Evolutionary conservation across 139 green algal genomes (phyloP).

Genomic region (Chlamydomonas eustigma): DNA sequence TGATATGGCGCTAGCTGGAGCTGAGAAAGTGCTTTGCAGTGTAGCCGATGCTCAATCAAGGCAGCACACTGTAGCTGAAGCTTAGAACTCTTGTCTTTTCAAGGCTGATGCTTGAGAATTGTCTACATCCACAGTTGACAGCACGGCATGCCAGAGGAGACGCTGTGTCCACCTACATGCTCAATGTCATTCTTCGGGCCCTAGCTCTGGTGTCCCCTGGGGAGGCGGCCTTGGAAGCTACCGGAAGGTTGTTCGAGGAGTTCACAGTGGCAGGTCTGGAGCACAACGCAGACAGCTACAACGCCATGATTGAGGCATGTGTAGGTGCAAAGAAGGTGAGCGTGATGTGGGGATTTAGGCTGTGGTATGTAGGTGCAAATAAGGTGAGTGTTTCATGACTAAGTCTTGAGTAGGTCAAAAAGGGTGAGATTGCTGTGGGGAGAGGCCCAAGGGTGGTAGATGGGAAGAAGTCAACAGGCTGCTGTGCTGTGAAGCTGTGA

Average conservation of each 20-base stretch:
- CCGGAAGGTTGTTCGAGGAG: constrained; percentile 22
- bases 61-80: too few species aligned
- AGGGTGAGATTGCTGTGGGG: neutral
- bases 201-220: constrained; percentile 1
- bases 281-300: constrained; percentile 13
- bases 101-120: too few species aligned
- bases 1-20: too few species aligned
- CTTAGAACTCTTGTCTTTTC: too few species aligned
- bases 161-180: constrained; percentile 6
- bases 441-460: neutral
- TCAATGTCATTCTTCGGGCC: constrained; percentile 18
- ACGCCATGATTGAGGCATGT: constrained; percentile 20
- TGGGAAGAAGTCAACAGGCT: neutral
- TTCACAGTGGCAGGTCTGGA: constrained; percentile 6
- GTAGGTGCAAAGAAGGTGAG: constrained; percentile 17
- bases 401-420: neutral
- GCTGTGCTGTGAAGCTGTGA: too few species aligned
- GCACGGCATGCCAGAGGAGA: constrained; percentile 1
- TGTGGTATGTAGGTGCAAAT: neutral
- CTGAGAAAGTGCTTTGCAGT: too few species aligned
- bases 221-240: neutral
- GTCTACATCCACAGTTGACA: too few species aligned
- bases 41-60: too few species aligned
- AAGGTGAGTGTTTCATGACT: neutral
- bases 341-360: neutral